Conservation (phyloP, 2,329 filamentous ascomycete genomes). For the Trichoderma harzianum region DNA sequence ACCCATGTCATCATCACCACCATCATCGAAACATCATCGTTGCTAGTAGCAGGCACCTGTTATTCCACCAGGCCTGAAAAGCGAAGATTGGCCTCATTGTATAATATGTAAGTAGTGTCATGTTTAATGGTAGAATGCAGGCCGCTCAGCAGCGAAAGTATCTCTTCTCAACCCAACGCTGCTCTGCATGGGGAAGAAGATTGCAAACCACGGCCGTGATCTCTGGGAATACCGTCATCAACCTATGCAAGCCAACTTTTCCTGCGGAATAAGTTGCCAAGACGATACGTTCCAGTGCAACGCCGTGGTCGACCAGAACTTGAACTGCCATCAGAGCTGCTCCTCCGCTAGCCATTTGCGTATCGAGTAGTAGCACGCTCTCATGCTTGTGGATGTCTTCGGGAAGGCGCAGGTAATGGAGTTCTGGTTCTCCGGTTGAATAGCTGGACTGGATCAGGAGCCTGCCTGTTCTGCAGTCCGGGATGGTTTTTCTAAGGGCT, state of each 20-base stretch:
- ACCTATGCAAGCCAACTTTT: slow-evolving; percentile 73
- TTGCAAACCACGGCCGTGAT: slow-evolving; percentile 83
- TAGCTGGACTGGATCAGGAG: slow-evolving; percentile 87
- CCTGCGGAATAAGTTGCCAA: slow-evolving; percentile 92
- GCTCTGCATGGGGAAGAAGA: slow-evolving; percentile 76
- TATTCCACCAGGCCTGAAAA: background rate
- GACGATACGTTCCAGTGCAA: slow-evolving; percentile 78
- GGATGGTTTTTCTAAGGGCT: slow-evolving; percentile 83
- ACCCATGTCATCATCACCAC: background rate
- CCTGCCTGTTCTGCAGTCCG: slow-evolving; percentile 85
- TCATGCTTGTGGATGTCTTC: slow-evolving; percentile 70
- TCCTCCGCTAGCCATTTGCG: slow-evolving; percentile 92
- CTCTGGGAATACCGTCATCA: slow-evolving; percentile 84
- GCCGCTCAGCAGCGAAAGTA: slow-evolving; percentile 78
- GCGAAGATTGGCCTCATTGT: background rate
- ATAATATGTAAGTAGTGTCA: background rate
- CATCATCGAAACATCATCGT: background rate
- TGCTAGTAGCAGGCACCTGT: background rate
- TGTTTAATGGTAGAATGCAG: background rate
- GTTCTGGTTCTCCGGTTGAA: slow-evolving; percentile 81
- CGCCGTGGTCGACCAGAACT: slow-evolving; percentile 92
- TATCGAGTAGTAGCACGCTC: slow-evolving; percentile 81
- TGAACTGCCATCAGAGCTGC: slow-evolving; percentile 88
- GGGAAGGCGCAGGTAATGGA: slow-evolving; percentile 84
- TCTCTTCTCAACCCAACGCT: slow-evolving; percentile 83